Percentiles rank a stretch among this genome's conserved stretches.
Evolutionary conservation across 164 flowering plant genomes (phyloP).

Genomic region (Tetrastigma voinierianum): DNA sequence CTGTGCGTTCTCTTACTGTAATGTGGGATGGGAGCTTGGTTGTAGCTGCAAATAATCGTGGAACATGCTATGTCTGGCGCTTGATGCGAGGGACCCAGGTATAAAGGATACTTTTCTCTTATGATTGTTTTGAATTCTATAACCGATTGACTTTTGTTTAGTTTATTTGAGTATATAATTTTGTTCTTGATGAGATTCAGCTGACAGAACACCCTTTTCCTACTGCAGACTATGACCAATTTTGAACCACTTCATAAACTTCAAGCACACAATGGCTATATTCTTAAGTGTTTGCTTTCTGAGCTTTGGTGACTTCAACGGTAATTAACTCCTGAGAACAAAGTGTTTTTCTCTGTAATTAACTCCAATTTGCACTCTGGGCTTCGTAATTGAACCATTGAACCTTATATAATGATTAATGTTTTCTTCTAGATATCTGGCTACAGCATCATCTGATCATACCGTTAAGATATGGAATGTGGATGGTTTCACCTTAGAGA

Average conservation of each 20-base stretch:
- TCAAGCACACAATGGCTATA: slow-evolving; percentile 87
- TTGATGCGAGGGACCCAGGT: slow-evolving; percentile 85
- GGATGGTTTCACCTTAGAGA: slow-evolving; percentile 88
- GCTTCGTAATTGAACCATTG: too few relatives aligned
- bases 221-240: slow-evolving; percentile 84
- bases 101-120: background rate
- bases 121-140: too few relatives aligned
- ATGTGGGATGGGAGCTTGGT: slow-evolving; percentile 99
- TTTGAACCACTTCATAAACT: slow-evolving; percentile 96
- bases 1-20: slow-evolving; percentile 91
- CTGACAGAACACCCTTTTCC: background rate
- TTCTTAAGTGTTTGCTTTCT: slow-evolving; percentile 84
- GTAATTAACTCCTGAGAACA: slow-evolving; percentile 38
- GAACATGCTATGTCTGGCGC: slow-evolving; percentile 98
- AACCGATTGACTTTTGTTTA: too few relatives aligned
- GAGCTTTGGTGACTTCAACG: slow-evolving; percentile 82
- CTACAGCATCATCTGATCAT: slow-evolving; percentile 91
- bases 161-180: too few relatives aligned
- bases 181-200: too few relatives aligned
- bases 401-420: background rate
- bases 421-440: slow-evolving; percentile 59
- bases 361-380: too few relatives aligned
- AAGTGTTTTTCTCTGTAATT: too few relatives aligned
- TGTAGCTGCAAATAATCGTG: slow-evolving; percentile 94
- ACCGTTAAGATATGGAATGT: slow-evolving; percentile 99